Conservation (phyloP, 257 asterid species). For the Gentiana dahurica region DNA sequence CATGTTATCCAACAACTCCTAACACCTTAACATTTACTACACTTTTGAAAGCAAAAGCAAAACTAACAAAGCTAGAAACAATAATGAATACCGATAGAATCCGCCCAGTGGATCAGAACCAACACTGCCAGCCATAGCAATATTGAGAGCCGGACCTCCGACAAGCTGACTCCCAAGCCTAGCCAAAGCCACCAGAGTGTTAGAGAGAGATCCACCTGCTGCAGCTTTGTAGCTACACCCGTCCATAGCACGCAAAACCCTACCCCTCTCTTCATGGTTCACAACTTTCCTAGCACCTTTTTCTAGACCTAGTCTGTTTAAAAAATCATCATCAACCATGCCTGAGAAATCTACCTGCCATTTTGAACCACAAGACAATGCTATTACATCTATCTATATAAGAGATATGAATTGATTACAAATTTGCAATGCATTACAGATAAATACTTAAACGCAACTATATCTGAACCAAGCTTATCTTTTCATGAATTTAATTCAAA, state of each 20-base stretch:
- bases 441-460: no score
- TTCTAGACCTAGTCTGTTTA: slow-evolving; percentile 54
- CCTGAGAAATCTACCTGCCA: slow-evolving; percentile 96
- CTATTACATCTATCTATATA: background rate
- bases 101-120: slow-evolving; percentile 97
- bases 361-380: background rate
- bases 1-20: no score
- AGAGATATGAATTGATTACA: no score
- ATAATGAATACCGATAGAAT: slow-evolving; percentile 54
- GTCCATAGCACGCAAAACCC: slow-evolving; percentile 86
- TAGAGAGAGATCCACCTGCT: slow-evolving; percentile 98
- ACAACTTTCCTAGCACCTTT: slow-evolving; percentile 91
- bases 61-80: background rate
- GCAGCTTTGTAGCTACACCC: slow-evolving; percentile 98
- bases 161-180: slow-evolving; percentile 75
- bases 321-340: slow-evolving; percentile 69
- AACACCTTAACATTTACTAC: no score
- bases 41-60: no score
- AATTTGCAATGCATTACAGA: no score
- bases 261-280: slow-evolving; percentile 91
- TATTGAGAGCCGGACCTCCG: slow-evolving; percentile 62
- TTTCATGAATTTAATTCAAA: no score
- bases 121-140: slow-evolving; percentile 90
- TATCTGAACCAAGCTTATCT: no score
- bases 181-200: slow-evolving; percentile 89